Percentiles rank a stretch among this genome's conserved stretches.
These are phyloP conservation scores for Cinchona pubescens DNA, from an alignment of 257 asterid genomes.

Conservation along the genomic window DNA sequence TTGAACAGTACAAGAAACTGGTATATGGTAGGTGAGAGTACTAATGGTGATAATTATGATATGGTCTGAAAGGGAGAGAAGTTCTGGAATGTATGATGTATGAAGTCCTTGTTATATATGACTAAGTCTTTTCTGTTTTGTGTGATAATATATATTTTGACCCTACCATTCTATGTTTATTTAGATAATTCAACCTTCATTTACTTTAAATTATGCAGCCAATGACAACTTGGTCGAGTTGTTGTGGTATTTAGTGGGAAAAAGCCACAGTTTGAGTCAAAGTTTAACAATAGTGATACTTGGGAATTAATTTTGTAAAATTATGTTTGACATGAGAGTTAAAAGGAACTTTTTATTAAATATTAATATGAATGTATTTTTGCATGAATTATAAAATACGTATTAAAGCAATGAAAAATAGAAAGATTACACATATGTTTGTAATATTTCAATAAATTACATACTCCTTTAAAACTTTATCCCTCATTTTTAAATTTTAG, in stretches of 20 bases:
- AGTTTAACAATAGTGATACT: background rate
- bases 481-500: too few relatives aligned
- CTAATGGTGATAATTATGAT: conserved; percentile 1
- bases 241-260: background rate
- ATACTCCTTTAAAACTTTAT: too few relatives aligned
- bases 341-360: too few relatives aligned
- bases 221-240: background rate
- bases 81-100: background rate
- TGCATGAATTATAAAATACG: too few relatives aligned
- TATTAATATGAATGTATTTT: too few relatives aligned
- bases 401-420: too few relatives aligned
- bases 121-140: too few relatives aligned
- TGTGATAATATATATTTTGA: background rate
- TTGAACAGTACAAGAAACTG: too few relatives aligned
- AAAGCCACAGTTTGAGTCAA: background rate
- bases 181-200: background rate
- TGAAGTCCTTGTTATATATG: background rate
- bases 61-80: background rate
- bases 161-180: background rate
- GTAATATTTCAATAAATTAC: too few relatives aligned
- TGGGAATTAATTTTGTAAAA: background rate
- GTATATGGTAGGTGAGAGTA: conserved; percentile 11
- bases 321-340: too few relatives aligned
- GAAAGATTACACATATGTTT: too few relatives aligned
- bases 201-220: background rate